Evolutionary conservation across 177 flowering plant genomes (phyloP), one percentile per base, ranked within the genome.

Genomic region (Telopea speciosissima): DNA sequence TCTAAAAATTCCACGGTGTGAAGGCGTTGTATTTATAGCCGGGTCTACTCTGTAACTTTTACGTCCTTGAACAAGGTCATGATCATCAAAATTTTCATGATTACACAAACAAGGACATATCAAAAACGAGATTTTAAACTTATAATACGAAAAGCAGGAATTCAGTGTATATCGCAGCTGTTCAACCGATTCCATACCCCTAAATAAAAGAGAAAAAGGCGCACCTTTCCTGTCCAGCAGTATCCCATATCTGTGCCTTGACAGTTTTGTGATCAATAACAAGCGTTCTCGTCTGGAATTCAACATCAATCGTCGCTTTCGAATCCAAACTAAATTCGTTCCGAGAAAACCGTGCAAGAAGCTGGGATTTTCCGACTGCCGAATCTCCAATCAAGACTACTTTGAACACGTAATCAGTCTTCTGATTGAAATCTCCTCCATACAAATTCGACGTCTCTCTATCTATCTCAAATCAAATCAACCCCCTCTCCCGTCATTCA

Each of bases 171-270:
- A n/a, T n/a, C n/a, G n/a, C n/a, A n/a, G n/a, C n/a, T n/a, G n/a
- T n/a, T n/a, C n/a, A n/a, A n/a, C n/a, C n/a, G n/a, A n/a, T n/a
- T n/a, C n/a, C n/a, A n/a, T n/a, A n/a, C n/a, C n/a, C n/a, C 49
- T n/a, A n/a, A n/a, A n/a, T n/a, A n/a, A n/a, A n/a, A n/a, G n/a
- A 63, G 22, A 17, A 10, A 63, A 63, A 56, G 36, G 5, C 25
- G 58, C n/a, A 85, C 89, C 87, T 82, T 76, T 84, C 89, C 65
- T 86, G 89, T 9, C 89, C 87, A 33, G 89, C 89, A 16, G 89
- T 86, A 64, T 86, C 89, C 89, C 89, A 86, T 49, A 86, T 86
- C 80, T 86, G 89, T 12, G 89, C 87, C 76, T 86, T 86, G 73
- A 86, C 74, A 14, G 80, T 84, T 75, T 84, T 86, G 76, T 83